These are phyloP conservation scores for Apium graveolens DNA, from an alignment of 129 eudicot genomes.

Conservation along the genomic window DNA sequence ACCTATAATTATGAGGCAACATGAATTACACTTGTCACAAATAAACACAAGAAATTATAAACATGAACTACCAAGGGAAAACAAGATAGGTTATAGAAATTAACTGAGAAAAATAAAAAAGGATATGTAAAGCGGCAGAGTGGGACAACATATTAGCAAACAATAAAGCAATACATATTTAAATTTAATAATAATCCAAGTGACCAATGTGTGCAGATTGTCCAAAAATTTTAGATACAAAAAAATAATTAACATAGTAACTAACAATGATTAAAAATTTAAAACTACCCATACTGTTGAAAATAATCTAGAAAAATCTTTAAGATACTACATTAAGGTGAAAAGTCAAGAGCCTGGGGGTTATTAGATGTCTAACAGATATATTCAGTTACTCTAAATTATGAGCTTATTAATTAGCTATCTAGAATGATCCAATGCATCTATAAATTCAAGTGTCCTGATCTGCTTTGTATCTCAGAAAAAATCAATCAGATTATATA, in stretches of 20 bases:
- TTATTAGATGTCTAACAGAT: no score
- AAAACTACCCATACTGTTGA: background rate
- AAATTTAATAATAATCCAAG: background rate
- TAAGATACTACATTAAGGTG: no score
- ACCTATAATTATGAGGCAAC: slow-evolving; percentile 37
- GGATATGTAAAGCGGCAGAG: background rate
- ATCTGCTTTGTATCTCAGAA: no score
- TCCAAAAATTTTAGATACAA: background rate
- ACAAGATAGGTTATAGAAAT: background rate
- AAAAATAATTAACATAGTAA: background rate
- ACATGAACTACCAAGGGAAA: background rate
- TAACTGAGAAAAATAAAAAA: background rate
- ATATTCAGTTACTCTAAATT: no score
- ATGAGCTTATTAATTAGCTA: no score
- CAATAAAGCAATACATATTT: background rate
- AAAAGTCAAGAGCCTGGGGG: no score
- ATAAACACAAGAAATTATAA: background rate
- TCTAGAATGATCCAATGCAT: no score
- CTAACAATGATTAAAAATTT: background rate
- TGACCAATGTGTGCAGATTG: background rate
- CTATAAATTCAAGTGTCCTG: no score
- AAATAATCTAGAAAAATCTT: no score
- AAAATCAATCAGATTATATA: no score
- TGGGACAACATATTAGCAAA: background rate
- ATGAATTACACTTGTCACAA: background rate